Base-by-base conservation (phyloP, 1,139 yeast species). In the Pichia sp. region DNA sequence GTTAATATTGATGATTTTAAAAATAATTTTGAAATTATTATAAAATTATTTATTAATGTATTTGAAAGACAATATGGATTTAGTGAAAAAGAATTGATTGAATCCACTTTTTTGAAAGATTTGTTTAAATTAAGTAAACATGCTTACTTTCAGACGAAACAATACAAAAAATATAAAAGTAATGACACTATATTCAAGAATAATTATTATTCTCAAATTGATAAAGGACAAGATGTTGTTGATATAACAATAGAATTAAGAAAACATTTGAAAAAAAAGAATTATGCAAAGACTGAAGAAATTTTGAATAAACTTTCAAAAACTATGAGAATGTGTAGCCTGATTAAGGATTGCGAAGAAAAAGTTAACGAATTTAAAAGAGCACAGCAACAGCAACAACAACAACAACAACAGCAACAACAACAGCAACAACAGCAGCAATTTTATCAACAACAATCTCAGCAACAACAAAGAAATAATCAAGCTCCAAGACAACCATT, bases 351-450 rank as follows among this genome's bases (percentile, higher is more conserved):
- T 16, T 37, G 51, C 11, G 18, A 32, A 7, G 33, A 32, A 10
- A 41, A 22, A 38, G 50, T 14, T 35, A 46, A 61, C 26, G 49
- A 46, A n/a, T 58, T 61, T 25, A 34, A 67, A 69, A 31, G 67
- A 66, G 22, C 68, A 67, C 37, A 65, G 65, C 46, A 60, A 27
- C 40, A 46, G 28, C 64, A 65, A 38, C 68, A 74, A 20, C 68
- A 65, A 28, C 74, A 72, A 37, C 75, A 72, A 25, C 76, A 72
- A 38, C 77, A 72, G 24, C 72, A 69, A 29, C 71, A 69, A 47
- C 62, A 61, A 20, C 66, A 71, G 37, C 72, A 70, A 28, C 68
- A 68, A 20, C 70, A 68, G 38, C 68, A 68, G 43, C 62, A 62
- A 26, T 66, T 67, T 35, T 69, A 74, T 16, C 68, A 65, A 27